phyloP scores from a whole-genome alignment of 1,284 basidiomycete genomes.

The Xanthoconium separans region DNA sequence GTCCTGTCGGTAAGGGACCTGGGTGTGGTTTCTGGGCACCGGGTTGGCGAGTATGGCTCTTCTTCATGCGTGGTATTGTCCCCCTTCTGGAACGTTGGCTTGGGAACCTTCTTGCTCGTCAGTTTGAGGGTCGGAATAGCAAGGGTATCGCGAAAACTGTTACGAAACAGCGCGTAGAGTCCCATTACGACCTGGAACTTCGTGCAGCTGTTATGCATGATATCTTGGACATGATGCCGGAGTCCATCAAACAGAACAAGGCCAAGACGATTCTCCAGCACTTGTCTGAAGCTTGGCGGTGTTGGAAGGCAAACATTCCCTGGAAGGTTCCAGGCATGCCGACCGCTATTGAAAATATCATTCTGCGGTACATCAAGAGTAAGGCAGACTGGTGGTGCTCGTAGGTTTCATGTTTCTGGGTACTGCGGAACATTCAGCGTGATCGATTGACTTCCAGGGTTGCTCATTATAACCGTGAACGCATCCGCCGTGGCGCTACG shows the following conservation, averaged over 20 bases:
- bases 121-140: conserved; percentile 97
- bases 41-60: conserved; percentile 99
- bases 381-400: conserved; percentile 99
- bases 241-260: conserved; percentile 98
- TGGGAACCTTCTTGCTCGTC: conserved; percentile 95
- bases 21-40: conserved; percentile 99
- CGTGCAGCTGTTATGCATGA: conserved; percentile 99
- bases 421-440: neutral
- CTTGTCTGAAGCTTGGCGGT: conserved; percentile 96
- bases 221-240: conserved; percentile 99
- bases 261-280: conserved; percentile 98
- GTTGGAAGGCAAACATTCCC: conserved; percentile 99
- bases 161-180: conserved; percentile 99
- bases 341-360: conserved; percentile 98
- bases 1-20: conserved; percentile 98
- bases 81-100: conserved; percentile 97
- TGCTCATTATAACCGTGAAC: conserved; percentile 92
- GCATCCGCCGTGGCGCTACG: conserved; percentile 94
- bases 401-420: conserved; percentile 45
- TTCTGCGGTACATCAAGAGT: conserved; percentile 98
- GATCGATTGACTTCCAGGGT: conserved; percentile 45
- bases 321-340: conserved; percentile 99
- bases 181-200: conserved; percentile 96
- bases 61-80: conserved; percentile 99
- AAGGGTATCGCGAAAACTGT: conserved; percentile 96